These are phyloP conservation scores for Daldinia sp. DNA, from an alignment of 2,329 filamentous ascomycete species.

Conservation along the genomic window DNA sequence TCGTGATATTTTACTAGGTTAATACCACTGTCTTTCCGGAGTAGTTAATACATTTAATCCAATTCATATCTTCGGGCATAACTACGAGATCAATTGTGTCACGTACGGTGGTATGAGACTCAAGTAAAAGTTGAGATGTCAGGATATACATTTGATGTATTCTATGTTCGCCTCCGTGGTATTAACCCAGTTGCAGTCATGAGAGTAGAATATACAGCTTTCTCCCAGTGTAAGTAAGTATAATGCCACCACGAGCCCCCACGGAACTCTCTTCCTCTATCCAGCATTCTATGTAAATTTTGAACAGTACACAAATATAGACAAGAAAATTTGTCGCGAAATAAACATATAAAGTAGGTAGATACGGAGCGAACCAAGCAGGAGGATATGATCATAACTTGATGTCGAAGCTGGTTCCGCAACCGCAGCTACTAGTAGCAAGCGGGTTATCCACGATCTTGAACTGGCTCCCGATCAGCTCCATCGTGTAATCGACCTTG, in stretches of 20 bases:
- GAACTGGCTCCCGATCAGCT: slow-evolving; percentile 86
- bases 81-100: neutral
- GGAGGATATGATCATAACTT: slow-evolving; percentile 60
- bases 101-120: neutral
- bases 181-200: neutral
- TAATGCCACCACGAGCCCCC: neutral
- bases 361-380: neutral
- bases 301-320: neutral
- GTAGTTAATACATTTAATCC: neutral
- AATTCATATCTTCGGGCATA: too few species aligned
- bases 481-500: slow-evolving; percentile 95
- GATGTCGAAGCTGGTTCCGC: slow-evolving; percentile 97
- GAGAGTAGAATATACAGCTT: neutral
- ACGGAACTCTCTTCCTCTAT: neutral
- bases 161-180: neutral
- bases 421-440: slow-evolving; percentile 94
- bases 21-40: neutral
- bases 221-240: neutral
- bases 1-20: neutral
- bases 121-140: neutral
- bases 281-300: neutral
- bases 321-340: neutral
- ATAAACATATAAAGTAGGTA: neutral
- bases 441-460: slow-evolving; percentile 94
- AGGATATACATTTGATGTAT: neutral